These are phyloP conservation scores for Thalassiosira oceanica DNA, from an alignment of 352 stramenopile genomes.

Conservation along the genomic window DNA sequence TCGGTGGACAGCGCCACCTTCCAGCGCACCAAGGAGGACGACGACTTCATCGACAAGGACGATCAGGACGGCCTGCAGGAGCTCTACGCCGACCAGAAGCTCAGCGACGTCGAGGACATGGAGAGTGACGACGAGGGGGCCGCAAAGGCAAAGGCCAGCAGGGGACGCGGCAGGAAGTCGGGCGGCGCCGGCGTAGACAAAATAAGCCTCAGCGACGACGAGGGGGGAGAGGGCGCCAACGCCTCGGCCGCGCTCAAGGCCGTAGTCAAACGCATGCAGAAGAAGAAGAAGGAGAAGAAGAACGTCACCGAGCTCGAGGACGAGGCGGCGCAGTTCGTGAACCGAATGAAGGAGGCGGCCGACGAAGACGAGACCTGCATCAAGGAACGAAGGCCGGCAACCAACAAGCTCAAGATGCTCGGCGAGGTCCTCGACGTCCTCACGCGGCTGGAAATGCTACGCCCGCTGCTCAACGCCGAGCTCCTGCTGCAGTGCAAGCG, in stretches of 20 bases:
- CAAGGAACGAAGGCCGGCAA: constrained; percentile 46
- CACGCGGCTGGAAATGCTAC: constrained; percentile 58
- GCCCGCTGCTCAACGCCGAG: constrained; percentile 73
- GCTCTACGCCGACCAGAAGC: constrained; percentile 80
- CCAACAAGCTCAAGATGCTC: constrained; percentile 75
- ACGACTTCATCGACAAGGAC: constrained; percentile 81
- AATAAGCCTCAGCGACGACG: constrained; percentile 36
- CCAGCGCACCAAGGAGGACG: constrained; percentile 73
- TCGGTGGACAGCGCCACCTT: constrained; percentile 68
- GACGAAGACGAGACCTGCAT: constrained; percentile 70
- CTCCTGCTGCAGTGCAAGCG: constrained; percentile 58
- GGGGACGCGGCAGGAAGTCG: constrained; percentile 1
- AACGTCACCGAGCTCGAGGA: constrained; percentile 69
- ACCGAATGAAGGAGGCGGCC: constrained; percentile 67
- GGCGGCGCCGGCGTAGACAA: constrained; percentile 27
- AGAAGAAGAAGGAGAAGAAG: constrained; percentile 69
- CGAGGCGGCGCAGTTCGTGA: constrained; percentile 64
- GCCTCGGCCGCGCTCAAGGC: constrained; percentile 58
- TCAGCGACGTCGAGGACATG: constrained; percentile 69
- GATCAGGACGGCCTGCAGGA: constrained; percentile 76
- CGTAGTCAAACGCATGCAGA: constrained; percentile 73
- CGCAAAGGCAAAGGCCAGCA: constrained; percentile 42
- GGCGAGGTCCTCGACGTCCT: constrained; percentile 64
- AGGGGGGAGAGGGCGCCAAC: constrained; percentile 60
- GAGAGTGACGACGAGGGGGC: constrained; percentile 53